These are phyloP conservation scores for Avena atlantica DNA, from an alignment of 176 grass and related monocot species.

Conservation along the genomic window DNA sequence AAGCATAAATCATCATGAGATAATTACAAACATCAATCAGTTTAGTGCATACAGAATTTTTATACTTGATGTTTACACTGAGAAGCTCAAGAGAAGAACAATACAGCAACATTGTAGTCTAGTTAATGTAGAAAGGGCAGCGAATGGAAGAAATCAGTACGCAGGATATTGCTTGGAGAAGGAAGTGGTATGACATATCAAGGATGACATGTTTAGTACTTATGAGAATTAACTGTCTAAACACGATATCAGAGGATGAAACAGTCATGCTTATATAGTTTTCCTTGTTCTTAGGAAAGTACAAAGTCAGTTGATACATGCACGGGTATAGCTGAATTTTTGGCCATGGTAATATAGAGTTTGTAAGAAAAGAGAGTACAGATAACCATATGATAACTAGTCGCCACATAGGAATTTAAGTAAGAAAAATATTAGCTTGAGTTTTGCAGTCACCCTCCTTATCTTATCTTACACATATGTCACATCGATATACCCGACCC, in stretches of 20 bases:
- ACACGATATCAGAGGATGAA: constrained; percentile 11
- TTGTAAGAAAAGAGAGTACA: constrained; percentile 19
- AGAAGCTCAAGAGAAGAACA: constrained; percentile 17
- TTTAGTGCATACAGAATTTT: constrained; percentile 18
- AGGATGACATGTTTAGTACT: neutral
- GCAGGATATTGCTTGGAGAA: constrained; percentile 34
- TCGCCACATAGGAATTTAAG: constrained; percentile 33
- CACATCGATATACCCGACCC: constrained; percentile 39
- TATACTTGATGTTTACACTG: constrained; percentile 16
- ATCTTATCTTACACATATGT: constrained; percentile 41
- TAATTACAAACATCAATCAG: neutral
- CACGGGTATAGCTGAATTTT: neutral
- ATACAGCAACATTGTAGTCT: constrained; percentile 24
- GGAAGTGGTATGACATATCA: constrained; percentile 23
- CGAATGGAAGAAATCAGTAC: constrained; percentile 14
- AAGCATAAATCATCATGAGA: constrained; percentile 31
- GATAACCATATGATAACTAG: constrained; percentile 29
- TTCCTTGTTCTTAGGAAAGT: constrained; percentile 24
- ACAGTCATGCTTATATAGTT: neutral
- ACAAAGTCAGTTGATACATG: neutral
- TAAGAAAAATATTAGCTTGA: constrained; percentile 38
- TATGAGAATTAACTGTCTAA: neutral
- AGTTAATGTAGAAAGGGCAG: neutral
- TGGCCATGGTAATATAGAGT: neutral
- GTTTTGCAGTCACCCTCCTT: constrained; percentile 39